Evolutionary conservation across 225 moss, liverwort and hornwort species (phyloP), one percentile per base, ranked within the genome.

Genomic region (Pseudoscleropodium purum): DNA sequence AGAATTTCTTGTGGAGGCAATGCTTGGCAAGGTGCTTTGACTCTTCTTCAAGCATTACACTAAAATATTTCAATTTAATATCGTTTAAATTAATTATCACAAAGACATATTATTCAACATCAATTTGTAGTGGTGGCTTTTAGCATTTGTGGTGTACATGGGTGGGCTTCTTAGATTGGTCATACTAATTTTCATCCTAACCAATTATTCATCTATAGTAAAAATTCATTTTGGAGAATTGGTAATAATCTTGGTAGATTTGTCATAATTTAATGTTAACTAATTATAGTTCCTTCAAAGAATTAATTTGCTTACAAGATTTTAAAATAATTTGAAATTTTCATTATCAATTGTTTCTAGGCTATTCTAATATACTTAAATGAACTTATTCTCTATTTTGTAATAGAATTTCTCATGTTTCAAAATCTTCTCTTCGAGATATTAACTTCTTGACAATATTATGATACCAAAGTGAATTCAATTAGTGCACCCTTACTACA

Each of bases 1-100:
- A 49, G 18, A 47, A 29, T 18, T 26, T 25, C 7, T 19, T 4
- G 0, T 1, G 2, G 8, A 1, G 9, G 72, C 15, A 5, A 27
- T 73, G 27, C 3, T 73, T 43, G 16, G 27, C 43, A 43, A 16
- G 3, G 3, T 26, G 27, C 43, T 73, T 73, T 43, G 26, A 5
- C 5, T 43, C 9, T 43, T 73, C 26, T 43, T 5, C 43, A 27
- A 73, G 73, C 9, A 43, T 1, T 16, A 26, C 0, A 70, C 70
- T 1, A 12, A 68, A n/a, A n/a, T 37, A 21, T 5, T 21, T 21
- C 31, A 64, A 24, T 39, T n/a, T 69, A 13, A 4, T 39, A 69
- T 39, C 2, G 8, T 8, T 13, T 39, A 41, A 70, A 10, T 3
- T 24, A 69, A n/a, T 69, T 69, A n/a, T 69, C 4, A 7, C 24